Conservation (phyloP, 768 basidiomycete species). For the Auricularia heimuer region DNA sequence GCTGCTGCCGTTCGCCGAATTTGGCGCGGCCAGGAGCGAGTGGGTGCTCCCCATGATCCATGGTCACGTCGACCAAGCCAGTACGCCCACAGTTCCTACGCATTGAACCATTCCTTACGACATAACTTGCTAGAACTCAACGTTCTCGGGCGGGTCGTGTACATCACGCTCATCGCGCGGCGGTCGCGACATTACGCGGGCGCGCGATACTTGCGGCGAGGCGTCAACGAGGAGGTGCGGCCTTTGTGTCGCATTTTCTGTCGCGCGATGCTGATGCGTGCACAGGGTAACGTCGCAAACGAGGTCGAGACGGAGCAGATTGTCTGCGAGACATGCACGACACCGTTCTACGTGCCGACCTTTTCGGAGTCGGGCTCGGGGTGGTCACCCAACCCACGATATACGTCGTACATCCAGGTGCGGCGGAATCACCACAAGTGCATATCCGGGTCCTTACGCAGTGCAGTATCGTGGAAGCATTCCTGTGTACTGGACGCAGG, state of each 20-base stretch:
- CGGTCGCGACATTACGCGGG: conserved; percentile 94
- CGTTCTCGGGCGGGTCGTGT: conserved; percentile 81
- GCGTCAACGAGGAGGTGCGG: conserved; percentile 82
- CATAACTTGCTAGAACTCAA: conserved; percentile 60
- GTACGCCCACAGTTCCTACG: conserved; percentile 35
- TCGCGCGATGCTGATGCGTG: neutral
- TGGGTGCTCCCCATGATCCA: conserved; percentile 92
- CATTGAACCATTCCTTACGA: neutral
- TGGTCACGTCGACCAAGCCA: conserved; percentile 97
- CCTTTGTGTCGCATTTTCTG: too few species aligned
- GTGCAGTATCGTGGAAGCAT: conserved; percentile 87
- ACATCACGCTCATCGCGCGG: conserved; percentile 89
- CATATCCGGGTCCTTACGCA: neutral
- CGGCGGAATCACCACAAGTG: conserved; percentile 1
- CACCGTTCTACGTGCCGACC: conserved; percentile 74
- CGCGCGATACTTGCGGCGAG: conserved; percentile 86
- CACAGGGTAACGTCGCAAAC: conserved; percentile 92
- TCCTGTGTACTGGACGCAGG: conserved; percentile 95
- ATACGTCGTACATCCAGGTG: conserved; percentile 92
- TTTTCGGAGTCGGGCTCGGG: conserved; percentile 17
- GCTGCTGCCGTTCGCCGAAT: conserved; percentile 48
- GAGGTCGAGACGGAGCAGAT: conserved; percentile 99
- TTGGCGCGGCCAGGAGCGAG: conserved; percentile 47
- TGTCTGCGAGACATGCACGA: conserved; percentile 80
- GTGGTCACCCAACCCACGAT: conserved; percentile 62